Evolutionary conservation across 768 basidiomycete genomes (phyloP), one percentile per base, ranked within the genome.

Genomic region (Russula dissimulans): DNA sequence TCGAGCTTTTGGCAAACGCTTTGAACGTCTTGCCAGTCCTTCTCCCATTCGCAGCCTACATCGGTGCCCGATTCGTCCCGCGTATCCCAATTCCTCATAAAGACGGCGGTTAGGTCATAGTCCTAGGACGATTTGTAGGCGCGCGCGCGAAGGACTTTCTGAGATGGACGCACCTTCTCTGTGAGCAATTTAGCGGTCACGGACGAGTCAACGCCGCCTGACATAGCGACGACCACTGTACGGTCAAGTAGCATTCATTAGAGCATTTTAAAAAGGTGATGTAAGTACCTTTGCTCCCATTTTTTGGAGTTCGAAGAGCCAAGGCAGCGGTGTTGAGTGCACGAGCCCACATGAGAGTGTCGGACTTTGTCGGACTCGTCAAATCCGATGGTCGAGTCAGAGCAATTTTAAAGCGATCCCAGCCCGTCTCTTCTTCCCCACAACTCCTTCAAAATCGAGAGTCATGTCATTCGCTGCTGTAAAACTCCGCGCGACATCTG

Each of bases 81-180:
- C 3, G 86, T 87, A 66, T 92, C 89, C 95, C 95, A 98, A 61
- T 98, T 97, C 22, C 91, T 82, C 95, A 98, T 98, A 71, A 87
- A 97, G 1, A 97, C 80, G 4, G 91, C 91, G 43, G 88, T 87
- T 2, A 95, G 77, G 67, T 93, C 84, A 64, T 84, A 88, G 61
- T 88, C 86, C 87, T 92, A 61, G 22, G n/a, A 41, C 9, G 26
- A 31, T 18, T 3, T 26, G 32, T 44, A 15, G 14, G 51, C 41
- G 34, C 31, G 38, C 32, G 43, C 15, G 8, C 5, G 11, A 6
- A 14, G 17, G 44, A 46, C 22, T 44, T 45, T 2, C 14, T 41
- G 22, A 41, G 46, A 18, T 47, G 18, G 29, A 17, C 63, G n/a
- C 17, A 88, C 91, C 69, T 86, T 73, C 46, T 86, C 79, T 14